These are phyloP conservation scores for Antitrichia curtipendula DNA, from an alignment of 225 moss, liverwort and hornwort species.

Conservation along the genomic window DNA sequence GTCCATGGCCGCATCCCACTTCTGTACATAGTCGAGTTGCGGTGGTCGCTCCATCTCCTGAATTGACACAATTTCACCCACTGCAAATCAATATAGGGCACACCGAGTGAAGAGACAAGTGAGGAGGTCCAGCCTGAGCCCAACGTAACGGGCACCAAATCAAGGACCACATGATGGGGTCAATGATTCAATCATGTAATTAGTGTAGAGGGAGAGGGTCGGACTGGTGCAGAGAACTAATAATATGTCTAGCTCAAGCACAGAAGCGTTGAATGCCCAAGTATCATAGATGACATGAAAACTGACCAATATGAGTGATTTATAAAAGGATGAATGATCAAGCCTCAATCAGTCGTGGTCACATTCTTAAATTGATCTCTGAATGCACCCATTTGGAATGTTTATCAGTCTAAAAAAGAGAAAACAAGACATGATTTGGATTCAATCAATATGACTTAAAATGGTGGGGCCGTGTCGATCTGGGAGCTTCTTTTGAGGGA, in stretches of 20 bases:
- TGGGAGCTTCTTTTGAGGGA: neutral
- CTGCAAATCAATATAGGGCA: neutral
- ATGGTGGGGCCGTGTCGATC: neutral
- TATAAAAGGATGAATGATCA: neutral
- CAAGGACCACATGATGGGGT: neutral
- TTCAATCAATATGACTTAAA: neutral
- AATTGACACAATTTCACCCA: neutral
- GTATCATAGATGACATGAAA: neutral
- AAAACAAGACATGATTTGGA: neutral
- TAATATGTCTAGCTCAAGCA: neutral
- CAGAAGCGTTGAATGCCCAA: neutral
- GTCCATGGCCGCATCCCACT: constrained; percentile 43
- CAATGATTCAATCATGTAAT: neutral
- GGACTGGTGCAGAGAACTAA: neutral
- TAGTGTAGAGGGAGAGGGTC: neutral
- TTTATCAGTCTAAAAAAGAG: neutral
- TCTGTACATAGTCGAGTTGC: constrained; percentile 29
- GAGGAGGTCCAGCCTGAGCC: neutral
- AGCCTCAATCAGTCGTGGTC: neutral
- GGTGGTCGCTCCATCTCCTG: constrained; percentile 47
- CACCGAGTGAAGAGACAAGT: neutral
- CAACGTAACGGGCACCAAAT: neutral
- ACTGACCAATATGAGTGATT: neutral
- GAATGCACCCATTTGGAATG: neutral
- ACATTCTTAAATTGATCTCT: neutral